These are phyloP conservation scores for Forsythia viridissima DNA, from an alignment of 257 asterid genomes.

Conservation along the genomic window DNA sequence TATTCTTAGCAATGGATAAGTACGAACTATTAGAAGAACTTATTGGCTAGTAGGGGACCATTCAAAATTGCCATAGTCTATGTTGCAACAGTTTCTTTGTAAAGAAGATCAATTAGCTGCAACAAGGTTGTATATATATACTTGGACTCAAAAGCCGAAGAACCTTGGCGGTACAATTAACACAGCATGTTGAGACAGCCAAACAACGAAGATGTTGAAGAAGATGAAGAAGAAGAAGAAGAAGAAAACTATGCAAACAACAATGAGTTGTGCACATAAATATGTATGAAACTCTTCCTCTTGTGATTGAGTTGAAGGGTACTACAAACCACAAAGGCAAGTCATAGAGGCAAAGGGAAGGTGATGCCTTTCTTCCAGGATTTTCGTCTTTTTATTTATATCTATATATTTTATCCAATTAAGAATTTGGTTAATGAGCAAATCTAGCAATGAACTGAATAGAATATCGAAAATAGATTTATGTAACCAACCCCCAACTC, in stretches of 20 bases:
- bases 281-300: slow-evolving; percentile 14
- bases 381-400: slow-evolving; percentile 10
- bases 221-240: slow-evolving; percentile 40
- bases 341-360: slow-evolving; percentile 74
- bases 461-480: not conserved
- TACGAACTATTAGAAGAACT: slow-evolving; percentile 24
- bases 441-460: not conserved
- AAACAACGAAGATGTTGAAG: slow-evolving; percentile 25
- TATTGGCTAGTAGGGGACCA: slow-evolving; percentile 35
- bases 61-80: slow-evolving; percentile 20
- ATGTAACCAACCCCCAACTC: not conserved
- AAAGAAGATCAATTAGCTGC: not conserved
- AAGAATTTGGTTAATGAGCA: not conserved
- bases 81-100: not conserved
- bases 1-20: slow-evolving; percentile 48
- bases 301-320: slow-evolving; percentile 7
- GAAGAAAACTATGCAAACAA: slow-evolving; percentile 20
- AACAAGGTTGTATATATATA: slow-evolving; percentile 25
- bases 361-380: slow-evolving; percentile 69
- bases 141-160: not conserved
- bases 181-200: not conserved
- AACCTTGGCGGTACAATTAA: not conserved
- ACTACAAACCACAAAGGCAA: slow-evolving; percentile 36
- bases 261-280: not conserved
- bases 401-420: not conserved